These are phyloP conservation scores for Fraxinus greggii DNA, from an alignment of 305 asterid genomes.

Conservation along the genomic window DNA sequence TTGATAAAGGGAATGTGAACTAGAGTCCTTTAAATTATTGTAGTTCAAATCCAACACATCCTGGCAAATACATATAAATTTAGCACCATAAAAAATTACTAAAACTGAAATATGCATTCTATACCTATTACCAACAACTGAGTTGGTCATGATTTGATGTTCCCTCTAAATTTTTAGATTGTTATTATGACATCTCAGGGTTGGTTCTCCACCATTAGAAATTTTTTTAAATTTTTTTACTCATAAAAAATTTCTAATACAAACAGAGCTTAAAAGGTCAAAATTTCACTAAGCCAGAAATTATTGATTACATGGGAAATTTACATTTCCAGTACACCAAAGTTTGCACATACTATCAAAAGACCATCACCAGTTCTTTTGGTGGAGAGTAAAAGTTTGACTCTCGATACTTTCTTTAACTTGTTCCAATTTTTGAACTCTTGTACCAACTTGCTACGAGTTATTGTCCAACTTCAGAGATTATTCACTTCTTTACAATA, in stretches of 20 bases:
- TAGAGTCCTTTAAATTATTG: slow-evolving; percentile 32
- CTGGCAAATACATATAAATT: slow-evolving; percentile 36
- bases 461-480: background rate
- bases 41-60: slow-evolving; percentile 35
- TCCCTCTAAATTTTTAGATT: background rate
- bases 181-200: background rate
- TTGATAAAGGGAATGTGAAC: slow-evolving; percentile 56
- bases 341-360: background rate
- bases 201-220: background rate
- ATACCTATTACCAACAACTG: background rate
- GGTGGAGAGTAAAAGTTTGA: background rate
- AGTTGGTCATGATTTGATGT: background rate
- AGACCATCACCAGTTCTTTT: background rate
- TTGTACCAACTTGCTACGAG: background rate
- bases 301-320: background rate
- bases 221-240: background rate
- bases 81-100: slow-evolving; percentile 5
- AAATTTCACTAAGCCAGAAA: background rate
- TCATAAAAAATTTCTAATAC: background rate
- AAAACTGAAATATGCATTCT: background rate
- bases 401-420: background rate
- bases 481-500: background rate
- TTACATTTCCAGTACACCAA: background rate
- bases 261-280: background rate
- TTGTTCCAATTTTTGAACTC: background rate